Conservation (phyloP, 1,139 yeast genomes). For the Taphrina communis region DNA sequence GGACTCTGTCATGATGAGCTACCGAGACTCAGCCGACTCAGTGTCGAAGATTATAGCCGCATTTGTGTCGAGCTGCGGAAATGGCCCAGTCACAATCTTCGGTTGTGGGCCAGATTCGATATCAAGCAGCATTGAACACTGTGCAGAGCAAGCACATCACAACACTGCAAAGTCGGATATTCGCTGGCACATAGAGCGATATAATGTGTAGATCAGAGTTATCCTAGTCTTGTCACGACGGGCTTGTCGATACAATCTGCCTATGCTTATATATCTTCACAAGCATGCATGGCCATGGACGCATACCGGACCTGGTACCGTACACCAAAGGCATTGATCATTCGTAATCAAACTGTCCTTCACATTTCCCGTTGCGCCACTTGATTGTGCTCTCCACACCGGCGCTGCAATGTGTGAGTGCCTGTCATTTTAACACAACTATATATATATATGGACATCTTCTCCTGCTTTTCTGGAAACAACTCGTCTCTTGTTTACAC, state of each 20-base stretch:
- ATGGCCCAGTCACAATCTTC: not conserved
- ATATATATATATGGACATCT: no score
- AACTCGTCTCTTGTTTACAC: no score
- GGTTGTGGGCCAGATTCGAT: constrained; percentile 18
- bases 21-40: not conserved
- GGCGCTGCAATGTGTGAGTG: no score
- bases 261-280: no score
- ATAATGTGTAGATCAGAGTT: not conserved
- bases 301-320: no score
- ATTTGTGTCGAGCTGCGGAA: not conserved
- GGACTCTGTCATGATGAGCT: not conserved
- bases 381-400: not conserved
- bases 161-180: not conserved
- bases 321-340: not conserved
- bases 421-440: no score
- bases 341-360: not conserved
- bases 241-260: not conserved
- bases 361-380: not conserved
- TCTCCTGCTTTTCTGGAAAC: no score
- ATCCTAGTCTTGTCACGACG: not conserved
- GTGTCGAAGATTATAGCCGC: not conserved
- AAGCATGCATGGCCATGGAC: no score
- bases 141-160: not conserved
- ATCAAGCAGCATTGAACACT: not conserved
- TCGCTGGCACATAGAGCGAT: constrained; percentile 4